Base-by-base conservation (phyloP, 164 flowering plant species). In the Vitis rotundifolia region DNA sequence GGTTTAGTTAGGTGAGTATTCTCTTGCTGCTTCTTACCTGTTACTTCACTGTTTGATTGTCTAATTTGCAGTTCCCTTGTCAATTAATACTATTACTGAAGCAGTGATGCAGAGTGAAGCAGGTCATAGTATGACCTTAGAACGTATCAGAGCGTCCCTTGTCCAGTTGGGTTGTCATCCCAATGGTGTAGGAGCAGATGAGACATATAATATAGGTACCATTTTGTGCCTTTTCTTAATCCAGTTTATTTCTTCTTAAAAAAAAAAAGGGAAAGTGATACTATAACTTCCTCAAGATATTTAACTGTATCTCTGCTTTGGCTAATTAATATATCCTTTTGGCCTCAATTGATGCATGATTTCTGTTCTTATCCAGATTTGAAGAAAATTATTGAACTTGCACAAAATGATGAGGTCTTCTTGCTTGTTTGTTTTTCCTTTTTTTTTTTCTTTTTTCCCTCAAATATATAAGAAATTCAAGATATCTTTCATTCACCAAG, bases 381-480 rank as follows among this genome's bases (percentile, higher is more conserved):
- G 76, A 87, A 76, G 75, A 77, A 67, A 66, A 86, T 93, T 66
- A 82, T 94, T 64, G 84, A 84, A 73, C 76, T 56, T 53, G 91
- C 95, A 77, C 90, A 81, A 72, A 81, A 62, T 70, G 86, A 79
- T 6, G 98, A 94, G 97, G 98, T 94, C 54, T 19, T 68, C 70
- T 28, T 22, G 26, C 26, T 22, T 22, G 26, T 22, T 22, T 22
- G 26, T 22, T 22, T 22, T 22, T 22, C 26, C 47, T 62, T 50
- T 7, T 72, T 37, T 29, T 19, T 18, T 8, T 44, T 12, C 47
- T 14, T 19, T 28, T 31, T 59, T 0, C 44, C 44, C 44, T 13
- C 19, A 4, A 44, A 57, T 22, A 47, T 56, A n/a, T 64, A 52
- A 28, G 5, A 28, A n/a, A 10, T 4, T 37, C 8, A 37, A 37